These are phyloP conservation scores for Nemania sp. DNA, from an alignment of 2,329 filamentous ascomycete species.

Conservation along the genomic window DNA sequence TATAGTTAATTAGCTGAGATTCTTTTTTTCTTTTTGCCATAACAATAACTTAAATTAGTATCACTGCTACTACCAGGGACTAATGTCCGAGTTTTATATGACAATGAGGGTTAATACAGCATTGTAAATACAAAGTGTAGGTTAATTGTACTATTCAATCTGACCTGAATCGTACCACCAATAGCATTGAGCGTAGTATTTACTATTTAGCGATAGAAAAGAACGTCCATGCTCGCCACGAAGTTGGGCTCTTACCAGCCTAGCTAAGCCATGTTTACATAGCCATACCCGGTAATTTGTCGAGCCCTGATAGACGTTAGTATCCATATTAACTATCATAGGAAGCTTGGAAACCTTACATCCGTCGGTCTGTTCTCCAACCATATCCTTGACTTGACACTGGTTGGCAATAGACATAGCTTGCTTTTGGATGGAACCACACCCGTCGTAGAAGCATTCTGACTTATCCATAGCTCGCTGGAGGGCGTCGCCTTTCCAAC, in stretches of 20 bases:
- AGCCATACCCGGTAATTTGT: conserved; percentile 35
- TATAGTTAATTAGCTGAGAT: no score
- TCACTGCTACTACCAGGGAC: no score
- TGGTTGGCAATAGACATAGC: conserved; percentile 42
- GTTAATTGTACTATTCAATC: no score
- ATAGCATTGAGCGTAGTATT: no score
- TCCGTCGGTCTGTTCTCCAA: conserved; percentile 45
- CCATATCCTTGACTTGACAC: conserved; percentile 44
- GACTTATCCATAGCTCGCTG: conserved; percentile 52
- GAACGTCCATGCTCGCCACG: not conserved
- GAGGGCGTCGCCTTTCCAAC: conserved; percentile 49
- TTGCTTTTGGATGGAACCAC: conserved; percentile 47
- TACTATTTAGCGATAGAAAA: not conserved
- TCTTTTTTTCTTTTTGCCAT: no score
- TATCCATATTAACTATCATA: not conserved
- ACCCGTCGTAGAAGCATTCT: conserved; percentile 54
- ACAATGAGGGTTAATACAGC: no score
- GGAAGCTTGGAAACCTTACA: conserved; percentile 41
- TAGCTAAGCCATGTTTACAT: conserved; percentile 1
- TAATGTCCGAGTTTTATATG: no score
- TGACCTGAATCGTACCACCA: no score
- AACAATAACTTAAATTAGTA: no score
- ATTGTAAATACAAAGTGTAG: no score
- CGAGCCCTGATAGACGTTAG: conserved; percentile 27
- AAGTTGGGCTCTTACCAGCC: not conserved